Evolutionary conservation across 306 rosid species (phyloP).

Genomic region (Acacia crassicarpa): DNA sequence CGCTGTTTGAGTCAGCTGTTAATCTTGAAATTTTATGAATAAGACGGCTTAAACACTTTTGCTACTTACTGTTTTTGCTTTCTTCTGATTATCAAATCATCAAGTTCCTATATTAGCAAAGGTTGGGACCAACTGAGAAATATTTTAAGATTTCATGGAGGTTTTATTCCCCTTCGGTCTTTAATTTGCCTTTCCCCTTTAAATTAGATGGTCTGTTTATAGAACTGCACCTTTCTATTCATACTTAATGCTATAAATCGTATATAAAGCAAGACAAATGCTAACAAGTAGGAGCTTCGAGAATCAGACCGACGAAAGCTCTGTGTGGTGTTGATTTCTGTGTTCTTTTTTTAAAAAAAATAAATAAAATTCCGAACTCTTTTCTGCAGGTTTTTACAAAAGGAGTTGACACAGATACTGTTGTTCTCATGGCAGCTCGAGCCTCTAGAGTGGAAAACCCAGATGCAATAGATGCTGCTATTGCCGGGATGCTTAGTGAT

Average conservation of each 20-base stretch:
- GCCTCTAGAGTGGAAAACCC: constrained; percentile 83
- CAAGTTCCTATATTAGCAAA: background rate
- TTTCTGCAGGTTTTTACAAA: constrained; percentile 58
- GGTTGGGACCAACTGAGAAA: background rate
- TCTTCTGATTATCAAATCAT: background rate
- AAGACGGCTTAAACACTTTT: background rate
- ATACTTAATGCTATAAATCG: background rate
- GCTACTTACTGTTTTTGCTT: background rate
- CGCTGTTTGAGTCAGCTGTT: background rate
- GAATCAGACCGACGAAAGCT: too few species aligned
- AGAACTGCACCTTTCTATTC: background rate
- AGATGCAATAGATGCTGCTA: constrained; percentile 87
- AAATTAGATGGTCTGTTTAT: background rate
- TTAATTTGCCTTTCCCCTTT: background rate
- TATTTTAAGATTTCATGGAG: background rate
- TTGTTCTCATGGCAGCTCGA: constrained; percentile 88
- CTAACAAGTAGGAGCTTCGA: too few species aligned
- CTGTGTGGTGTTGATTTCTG: background rate
- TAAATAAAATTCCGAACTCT: background rate
- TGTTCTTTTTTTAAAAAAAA: too few species aligned
- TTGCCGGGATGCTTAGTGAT: constrained; percentile 81
- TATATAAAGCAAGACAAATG: background rate
- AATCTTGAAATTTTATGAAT: background rate
- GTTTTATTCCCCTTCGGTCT: background rate
- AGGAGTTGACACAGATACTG: constrained; percentile 66